These are phyloP conservation scores for Debaryomyces subglobosus DNA, from an alignment of 1,139 yeast genomes.

Conservation along the genomic window DNA sequence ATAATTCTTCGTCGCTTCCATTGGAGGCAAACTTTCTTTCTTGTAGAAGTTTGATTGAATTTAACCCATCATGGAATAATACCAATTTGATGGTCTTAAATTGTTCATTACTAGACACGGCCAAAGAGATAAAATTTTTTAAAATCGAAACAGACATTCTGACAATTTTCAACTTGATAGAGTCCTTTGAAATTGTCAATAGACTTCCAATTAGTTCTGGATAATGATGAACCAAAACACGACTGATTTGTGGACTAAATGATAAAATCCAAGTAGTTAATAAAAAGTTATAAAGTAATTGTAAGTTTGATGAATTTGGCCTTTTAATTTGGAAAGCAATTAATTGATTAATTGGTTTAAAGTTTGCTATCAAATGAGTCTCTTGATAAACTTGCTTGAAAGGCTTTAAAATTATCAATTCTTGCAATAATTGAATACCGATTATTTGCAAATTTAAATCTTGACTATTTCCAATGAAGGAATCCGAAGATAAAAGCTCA, in stretches of 20 bases:
- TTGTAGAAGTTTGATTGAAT: conserved; percentile 65
- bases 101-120: conserved; percentile 32
- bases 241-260: conserved; percentile 62
- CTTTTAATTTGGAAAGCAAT: conserved; percentile 36
- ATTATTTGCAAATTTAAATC: conserved; percentile 61
- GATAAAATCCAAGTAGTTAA: conserved; percentile 84
- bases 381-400: conserved; percentile 65
- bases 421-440: conserved; percentile 68
- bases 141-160: conserved; percentile 78
- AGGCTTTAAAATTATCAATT: conserved; percentile 57
- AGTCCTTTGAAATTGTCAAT: conserved; percentile 59
- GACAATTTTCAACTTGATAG: conserved; percentile 90
- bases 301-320: conserved; percentile 66
- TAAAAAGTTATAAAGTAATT: conserved; percentile 79
- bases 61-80: conserved; percentile 75
- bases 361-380: conserved; percentile 47
- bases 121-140: conserved; percentile 55
- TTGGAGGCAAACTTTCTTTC: conserved; percentile 84
- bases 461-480: conserved; percentile 47
- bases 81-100: conserved; percentile 67
- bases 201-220: conserved; percentile 61
- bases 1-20: conserved; percentile 80
- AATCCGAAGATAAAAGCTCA: conserved; percentile 41
- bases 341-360: conserved; percentile 55
- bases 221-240: conserved; percentile 56